Percentiles rank a stretch among this genome's conserved stretches.
Evolutionary conservation across 495 filamentous ascomycete species (phyloP).

Genomic region (Xylaria sp.): DNA sequence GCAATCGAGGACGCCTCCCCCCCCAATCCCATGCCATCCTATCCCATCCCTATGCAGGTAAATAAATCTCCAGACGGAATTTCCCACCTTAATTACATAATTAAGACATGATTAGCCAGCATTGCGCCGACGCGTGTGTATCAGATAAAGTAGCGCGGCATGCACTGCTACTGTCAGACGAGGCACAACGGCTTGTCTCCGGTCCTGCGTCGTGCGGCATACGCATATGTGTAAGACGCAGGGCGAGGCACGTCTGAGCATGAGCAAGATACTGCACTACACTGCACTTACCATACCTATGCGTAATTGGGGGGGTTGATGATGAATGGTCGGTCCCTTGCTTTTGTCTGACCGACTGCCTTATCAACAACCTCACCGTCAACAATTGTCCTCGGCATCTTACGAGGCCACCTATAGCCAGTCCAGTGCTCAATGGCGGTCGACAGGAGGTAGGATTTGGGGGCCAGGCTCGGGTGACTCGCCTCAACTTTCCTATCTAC

Average conservation of each 20-base stretch:
- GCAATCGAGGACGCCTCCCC: slow-evolving; percentile 19
- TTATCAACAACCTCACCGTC: too few relatives aligned
- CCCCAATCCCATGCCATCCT: too few relatives aligned
- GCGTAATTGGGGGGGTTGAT: background rate
- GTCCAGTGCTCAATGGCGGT: background rate
- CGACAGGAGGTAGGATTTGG: slow-evolving; percentile 1
- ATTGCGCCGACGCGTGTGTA: background rate
- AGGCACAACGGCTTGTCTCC: background rate
- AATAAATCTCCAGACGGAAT: background rate
- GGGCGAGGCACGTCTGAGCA: background rate
- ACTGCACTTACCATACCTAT: too few relatives aligned
- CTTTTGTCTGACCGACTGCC: background rate
- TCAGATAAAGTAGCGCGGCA: background rate
- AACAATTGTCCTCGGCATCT: background rate
- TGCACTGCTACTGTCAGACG: background rate
- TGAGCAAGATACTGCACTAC: background rate
- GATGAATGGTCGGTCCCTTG: background rate
- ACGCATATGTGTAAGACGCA: background rate
- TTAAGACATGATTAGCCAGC: background rate
- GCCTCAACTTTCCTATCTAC: background rate
- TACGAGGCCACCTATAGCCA: background rate
- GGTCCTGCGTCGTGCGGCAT: background rate
- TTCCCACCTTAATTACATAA: slow-evolving; percentile 16
- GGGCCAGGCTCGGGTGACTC: background rate
- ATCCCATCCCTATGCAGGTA: too few relatives aligned